These are phyloP conservation scores for Zygosaccharomyces bailii DNA, from an alignment of 805 yeast genomes.

Conservation along the genomic window DNA sequence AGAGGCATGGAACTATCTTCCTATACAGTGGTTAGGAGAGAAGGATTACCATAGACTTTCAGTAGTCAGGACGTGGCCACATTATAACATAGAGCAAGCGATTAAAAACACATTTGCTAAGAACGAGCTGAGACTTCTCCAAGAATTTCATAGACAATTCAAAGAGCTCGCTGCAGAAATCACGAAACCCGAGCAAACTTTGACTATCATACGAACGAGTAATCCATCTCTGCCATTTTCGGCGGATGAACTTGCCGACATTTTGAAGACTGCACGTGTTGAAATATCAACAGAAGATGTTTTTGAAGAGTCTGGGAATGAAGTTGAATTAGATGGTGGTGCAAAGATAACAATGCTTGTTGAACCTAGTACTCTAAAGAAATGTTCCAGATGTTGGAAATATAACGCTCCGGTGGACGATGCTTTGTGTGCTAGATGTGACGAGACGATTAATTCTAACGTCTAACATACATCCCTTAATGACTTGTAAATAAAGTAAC, in stretches of 20 bases:
- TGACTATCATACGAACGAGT: constrained; percentile 28
- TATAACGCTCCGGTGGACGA: constrained; percentile 51
- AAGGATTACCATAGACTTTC: not conserved
- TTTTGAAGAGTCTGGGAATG: constrained; percentile 14
- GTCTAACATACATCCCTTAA: not conserved
- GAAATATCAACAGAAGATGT: constrained; percentile 35
- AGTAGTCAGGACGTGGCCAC: constrained; percentile 12
- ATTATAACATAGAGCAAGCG: constrained; percentile 3
- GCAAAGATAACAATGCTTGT: constrained; percentile 38
- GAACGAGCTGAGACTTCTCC: constrained; percentile 21
- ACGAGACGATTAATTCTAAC: constrained; percentile 30
- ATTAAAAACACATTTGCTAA: constrained; percentile 15
- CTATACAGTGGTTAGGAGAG: constrained; percentile 29
- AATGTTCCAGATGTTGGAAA: constrained; percentile 97
- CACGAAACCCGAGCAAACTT: constrained; percentile 28
- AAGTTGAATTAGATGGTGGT: constrained; percentile 29
- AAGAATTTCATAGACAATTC: constrained; percentile 21
- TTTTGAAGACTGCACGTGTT: constrained; percentile 63
- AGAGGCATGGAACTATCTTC: constrained; percentile 75
- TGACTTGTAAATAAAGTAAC: not conserved
- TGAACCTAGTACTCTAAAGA: constrained; percentile 40
- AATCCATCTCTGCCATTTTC: constrained; percentile 14
- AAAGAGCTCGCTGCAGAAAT: constrained; percentile 20
- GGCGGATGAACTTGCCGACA: constrained; percentile 49
- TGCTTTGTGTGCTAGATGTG: constrained; percentile 66